A percentile compares a stretch with the other conserved stretches of the same genome.
phyloP scores from a whole-genome alignment of 2,329 filamentous ascomycete genomes.

The Allantophomopsis cytisporea region DNA sequence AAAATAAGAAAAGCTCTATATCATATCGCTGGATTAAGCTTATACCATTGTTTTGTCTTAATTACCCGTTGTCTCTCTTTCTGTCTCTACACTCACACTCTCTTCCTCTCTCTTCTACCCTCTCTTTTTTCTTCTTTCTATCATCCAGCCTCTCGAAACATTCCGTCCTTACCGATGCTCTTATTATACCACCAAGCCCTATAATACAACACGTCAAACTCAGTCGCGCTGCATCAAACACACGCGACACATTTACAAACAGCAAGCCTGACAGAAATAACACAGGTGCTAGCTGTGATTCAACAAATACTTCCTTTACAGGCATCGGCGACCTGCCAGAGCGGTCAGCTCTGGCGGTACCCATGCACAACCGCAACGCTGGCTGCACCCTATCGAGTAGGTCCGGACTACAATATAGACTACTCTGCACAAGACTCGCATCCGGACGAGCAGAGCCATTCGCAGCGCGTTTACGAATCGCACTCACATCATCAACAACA shows the following conservation, averaged over 20 bases:
- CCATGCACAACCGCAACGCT: constrained; percentile 60
- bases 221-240: constrained; percentile 11
- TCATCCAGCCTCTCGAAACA: not conserved
- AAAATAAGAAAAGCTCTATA: too few relatives aligned
- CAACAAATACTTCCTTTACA: constrained; percentile 29
- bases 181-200: constrained; percentile 7
- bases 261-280: constrained; percentile 3
- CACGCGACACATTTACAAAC: constrained; percentile 8
- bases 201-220: constrained; percentile 15
- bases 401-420: constrained; percentile 59
- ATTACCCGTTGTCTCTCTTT: too few relatives aligned
- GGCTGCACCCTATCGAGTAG: constrained; percentile 62
- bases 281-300: constrained; percentile 13
- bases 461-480: constrained; percentile 48
- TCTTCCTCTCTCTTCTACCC: too few relatives aligned
- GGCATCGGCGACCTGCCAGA: constrained; percentile 57
- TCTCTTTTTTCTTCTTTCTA: not conserved
- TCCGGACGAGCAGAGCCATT: constrained; percentile 49
- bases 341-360: constrained; percentile 66
- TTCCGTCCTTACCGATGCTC: too few relatives aligned
- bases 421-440: constrained; percentile 56
- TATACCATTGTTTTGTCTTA: too few relatives aligned
- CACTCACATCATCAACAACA: constrained; percentile 19
- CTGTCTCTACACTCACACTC: too few relatives aligned
- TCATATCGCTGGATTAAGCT: too few relatives aligned